These are phyloP conservation scores for Leccinum arenicola DNA, from an alignment of 768 basidiomycete species.

Conservation along the genomic window DNA sequence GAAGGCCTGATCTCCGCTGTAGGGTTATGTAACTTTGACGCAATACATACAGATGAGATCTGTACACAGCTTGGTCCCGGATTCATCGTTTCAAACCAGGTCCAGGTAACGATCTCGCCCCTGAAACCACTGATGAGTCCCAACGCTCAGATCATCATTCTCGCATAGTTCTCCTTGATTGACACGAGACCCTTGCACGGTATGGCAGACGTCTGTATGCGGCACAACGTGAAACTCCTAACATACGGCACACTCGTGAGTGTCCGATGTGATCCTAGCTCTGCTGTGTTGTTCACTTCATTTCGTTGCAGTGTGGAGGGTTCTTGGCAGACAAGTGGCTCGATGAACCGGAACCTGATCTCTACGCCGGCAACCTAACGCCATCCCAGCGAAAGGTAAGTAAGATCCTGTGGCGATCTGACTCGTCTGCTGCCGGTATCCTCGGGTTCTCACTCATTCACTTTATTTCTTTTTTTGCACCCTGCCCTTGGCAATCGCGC, in stretches of 20 bases:
- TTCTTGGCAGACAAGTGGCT: constrained; percentile 81
- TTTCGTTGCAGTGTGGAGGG: constrained; percentile 65
- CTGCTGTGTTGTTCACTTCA: constrained; percentile 2
- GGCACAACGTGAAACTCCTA: constrained; percentile 68
- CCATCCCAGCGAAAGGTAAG: constrained; percentile 81
- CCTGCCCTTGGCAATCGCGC: background rate
- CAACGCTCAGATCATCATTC: constrained; percentile 16
- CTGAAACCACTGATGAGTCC: background rate
- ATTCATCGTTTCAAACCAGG: constrained; percentile 76
- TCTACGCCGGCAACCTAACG: constrained; percentile 63
- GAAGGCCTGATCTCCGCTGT: constrained; percentile 62
- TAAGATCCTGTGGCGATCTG: background rate
- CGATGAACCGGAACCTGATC: constrained; percentile 62
- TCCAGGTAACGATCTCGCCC: constrained; percentile 52
- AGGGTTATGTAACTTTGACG: constrained; percentile 82
- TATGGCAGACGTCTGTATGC: constrained; percentile 73
- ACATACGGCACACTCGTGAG: constrained; percentile 81
- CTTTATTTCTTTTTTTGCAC: background rate
- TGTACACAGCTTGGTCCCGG: constrained; percentile 72
- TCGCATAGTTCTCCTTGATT: constrained; percentile 70
- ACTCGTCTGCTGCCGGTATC: background rate
- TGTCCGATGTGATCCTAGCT: constrained; percentile 7
- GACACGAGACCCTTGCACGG: constrained; percentile 75
- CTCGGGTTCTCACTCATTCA: background rate
- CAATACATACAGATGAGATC: constrained; percentile 72